Evolutionary conservation across 2,329 filamentous ascomycete species (phyloP).

Genomic region (Hypoxylon sp.): DNA sequence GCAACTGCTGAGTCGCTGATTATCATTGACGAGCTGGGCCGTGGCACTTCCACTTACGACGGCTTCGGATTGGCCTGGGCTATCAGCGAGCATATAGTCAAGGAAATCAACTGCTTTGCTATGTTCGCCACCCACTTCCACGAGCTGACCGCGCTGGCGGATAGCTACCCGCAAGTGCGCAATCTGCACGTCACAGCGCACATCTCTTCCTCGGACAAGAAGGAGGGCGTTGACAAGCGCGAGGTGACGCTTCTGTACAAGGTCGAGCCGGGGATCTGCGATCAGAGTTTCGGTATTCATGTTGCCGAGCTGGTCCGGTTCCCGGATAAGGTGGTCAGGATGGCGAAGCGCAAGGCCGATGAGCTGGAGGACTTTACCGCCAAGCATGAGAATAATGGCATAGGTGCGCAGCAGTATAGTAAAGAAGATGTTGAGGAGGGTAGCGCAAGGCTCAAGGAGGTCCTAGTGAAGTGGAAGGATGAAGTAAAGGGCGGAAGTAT

Average conservation of each 20-base stretch:
- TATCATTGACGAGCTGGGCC: conserved; percentile 97
- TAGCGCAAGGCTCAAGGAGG: conserved; percentile 84
- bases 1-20: conserved; percentile 96
- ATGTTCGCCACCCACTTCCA: conserved; percentile 99
- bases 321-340: conserved; percentile 95
- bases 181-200: conserved; percentile 98
- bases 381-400: conserved; percentile 72
- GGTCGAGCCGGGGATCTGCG: conserved; percentile 94
- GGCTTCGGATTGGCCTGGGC: conserved; percentile 99
- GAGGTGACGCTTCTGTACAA: conserved; percentile 98
- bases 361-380: conserved; percentile 96
- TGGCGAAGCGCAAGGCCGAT: conserved; percentile 99
- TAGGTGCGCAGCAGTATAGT: conserved; percentile 71
- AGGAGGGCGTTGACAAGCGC: conserved; percentile 68
- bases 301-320: conserved; percentile 97
- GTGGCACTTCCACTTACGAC: conserved; percentile 97
- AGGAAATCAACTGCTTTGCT: conserved; percentile 92
- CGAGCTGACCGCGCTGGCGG: conserved; percentile 91
- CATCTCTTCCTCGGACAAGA: conserved; percentile 70
- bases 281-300: conserved; percentile 98
- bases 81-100: conserved; percentile 97
- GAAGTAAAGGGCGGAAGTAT: conserved; percentile 74
- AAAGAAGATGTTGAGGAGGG: conserved; percentile 93
- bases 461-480: conserved; percentile 88
- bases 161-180: conserved; percentile 87